These are phyloP conservation scores for Thalassiosira ordinaria DNA, from an alignment of 352 stramenopile genomes.

Conservation along the genomic window DNA sequence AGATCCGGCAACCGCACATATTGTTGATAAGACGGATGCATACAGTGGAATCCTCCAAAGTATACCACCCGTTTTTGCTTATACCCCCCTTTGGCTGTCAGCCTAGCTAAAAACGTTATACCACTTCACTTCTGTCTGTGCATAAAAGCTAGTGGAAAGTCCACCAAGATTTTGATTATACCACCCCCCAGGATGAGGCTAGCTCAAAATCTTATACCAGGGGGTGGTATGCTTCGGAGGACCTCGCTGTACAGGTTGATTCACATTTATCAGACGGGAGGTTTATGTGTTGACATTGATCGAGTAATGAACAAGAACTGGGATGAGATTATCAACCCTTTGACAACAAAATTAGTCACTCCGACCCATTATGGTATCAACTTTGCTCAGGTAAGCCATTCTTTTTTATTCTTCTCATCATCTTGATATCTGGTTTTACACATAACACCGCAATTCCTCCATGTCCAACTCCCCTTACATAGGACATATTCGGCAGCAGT, in stretches of 20 bases:
- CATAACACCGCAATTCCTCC: too few relatives aligned
- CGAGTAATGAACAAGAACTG: neutral
- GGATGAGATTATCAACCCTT: neutral
- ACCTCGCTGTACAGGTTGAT: neutral
- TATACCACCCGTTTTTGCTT: conserved; percentile 1
- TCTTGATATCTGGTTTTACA: too few relatives aligned
- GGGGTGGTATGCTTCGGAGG: neutral
- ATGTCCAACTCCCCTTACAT: too few relatives aligned
- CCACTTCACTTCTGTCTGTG: neutral
- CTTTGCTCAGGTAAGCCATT: conserved; percentile 11
- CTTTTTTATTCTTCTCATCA: too few relatives aligned
- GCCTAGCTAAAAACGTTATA: neutral
- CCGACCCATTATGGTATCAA: conserved; percentile 1
- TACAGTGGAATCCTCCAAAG: neutral
- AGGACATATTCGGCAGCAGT: conserved; percentile 1
- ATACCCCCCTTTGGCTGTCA: neutral
- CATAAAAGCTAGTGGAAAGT: neutral
- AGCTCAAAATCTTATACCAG: conserved; percentile 1
- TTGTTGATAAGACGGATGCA: conserved; percentile 14
- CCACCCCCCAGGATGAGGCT: neutral
- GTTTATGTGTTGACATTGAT: conserved; percentile 2
- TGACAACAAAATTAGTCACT: conserved; percentile 6
- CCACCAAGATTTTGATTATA: neutral
- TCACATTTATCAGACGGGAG: conserved; percentile 1
- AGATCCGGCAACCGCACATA: neutral